A percentile compares a stretch with the other conserved stretches of the same genome.
phyloP scores from a whole-genome alignment of 345 rosid species.

The Dimocarpus longan region DNA sequence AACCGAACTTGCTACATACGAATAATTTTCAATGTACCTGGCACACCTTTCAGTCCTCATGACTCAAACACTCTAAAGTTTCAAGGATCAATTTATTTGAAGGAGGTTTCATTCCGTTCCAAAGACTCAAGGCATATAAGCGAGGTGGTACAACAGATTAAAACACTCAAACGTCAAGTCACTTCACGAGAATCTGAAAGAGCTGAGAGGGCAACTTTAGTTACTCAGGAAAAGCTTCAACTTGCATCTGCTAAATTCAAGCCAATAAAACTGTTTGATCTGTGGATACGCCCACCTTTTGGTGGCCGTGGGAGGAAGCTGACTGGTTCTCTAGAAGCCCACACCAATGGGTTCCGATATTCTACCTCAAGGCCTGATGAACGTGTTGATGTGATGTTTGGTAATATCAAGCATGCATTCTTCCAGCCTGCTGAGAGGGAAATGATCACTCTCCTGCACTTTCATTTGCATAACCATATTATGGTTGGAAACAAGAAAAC shows the following conservation, averaged over 20 bases:
- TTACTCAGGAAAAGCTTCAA: slow-evolving; percentile 53
- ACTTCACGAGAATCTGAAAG: slow-evolving; percentile 53
- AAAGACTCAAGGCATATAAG: slow-evolving; percentile 56
- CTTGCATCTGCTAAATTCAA: slow-evolving; percentile 41
- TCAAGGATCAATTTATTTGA: slow-evolving; percentile 50
- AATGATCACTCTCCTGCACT: slow-evolving; percentile 56
- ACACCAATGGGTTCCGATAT: slow-evolving; percentile 48
- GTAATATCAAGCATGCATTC: slow-evolving; percentile 52
- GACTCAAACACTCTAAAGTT: slow-evolving; percentile 46
- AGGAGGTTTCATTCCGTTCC: slow-evolving; percentile 54
- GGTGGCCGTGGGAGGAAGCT: slow-evolving; percentile 63
- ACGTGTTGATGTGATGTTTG: slow-evolving; percentile 50
- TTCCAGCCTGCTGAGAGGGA: slow-evolving; percentile 62
- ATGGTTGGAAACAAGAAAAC: slow-evolving; percentile 66
- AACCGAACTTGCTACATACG: slow-evolving; percentile 49
- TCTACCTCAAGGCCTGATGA: slow-evolving; percentile 56
- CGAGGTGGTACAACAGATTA: slow-evolving; percentile 52
- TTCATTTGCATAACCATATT: slow-evolving; percentile 58
- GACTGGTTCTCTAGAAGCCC: slow-evolving; percentile 51
- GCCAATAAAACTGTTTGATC: slow-evolving; percentile 48
- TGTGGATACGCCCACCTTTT: slow-evolving; percentile 57
- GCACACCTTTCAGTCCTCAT: slow-evolving; percentile 52
- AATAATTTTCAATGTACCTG: slow-evolving; percentile 52
- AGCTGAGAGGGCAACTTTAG: slow-evolving; percentile 62
- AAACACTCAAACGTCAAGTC: slow-evolving; percentile 49